Base-by-base conservation (phyloP, 208 protist genomes). In the Endotrypanum monterogeii region DNA sequence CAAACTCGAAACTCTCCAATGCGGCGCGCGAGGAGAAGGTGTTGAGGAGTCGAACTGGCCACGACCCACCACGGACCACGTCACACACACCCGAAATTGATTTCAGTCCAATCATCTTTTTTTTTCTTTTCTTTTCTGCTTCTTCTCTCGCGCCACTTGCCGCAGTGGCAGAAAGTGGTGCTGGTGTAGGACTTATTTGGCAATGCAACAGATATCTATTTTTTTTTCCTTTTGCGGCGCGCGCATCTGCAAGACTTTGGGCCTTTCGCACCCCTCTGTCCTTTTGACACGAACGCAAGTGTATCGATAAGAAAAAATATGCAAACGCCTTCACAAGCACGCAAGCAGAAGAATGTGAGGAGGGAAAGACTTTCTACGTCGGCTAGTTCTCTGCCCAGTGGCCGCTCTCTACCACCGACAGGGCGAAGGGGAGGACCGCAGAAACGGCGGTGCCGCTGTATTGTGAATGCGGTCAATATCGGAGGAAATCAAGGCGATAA, bases 21-120 rank as follows among this genome's bases (percentile, higher is more conserved):
- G 78, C 76, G 25, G 71, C 41, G 52, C 74, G 73, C 6, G 50
- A 51, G n/a, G 82, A 83, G 54, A 90, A 61, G 41, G 80, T 39
- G 67, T 94, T 88, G 57, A 84, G 30, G 55, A 88, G 46, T 35
- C 83, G 88, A 44, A 73, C 51, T 0, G 76, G 67, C 32, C 89
- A 30, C 37, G 78, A 74, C 28, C 87, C 86, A 58, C 84, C 82
- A n/a, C 82, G 70, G 8, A 80, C 68, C 20, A 96, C 39, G 69
- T 95, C 89, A 30, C 91, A 89, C 74, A 96, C 93, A 11, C 90
- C 93, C n/a, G 90, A 92, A 88, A 96, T 95, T 20, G 86, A 82
- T 72, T 91, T 92, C 18, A 83, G 70, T 20, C 85, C 82, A 20
- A 92, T 37, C 86, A 97, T 94, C n/a, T 11, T 68, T n/a, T 30